Percentiles rank a stretch among this genome's conserved stretches.
These are phyloP conservation scores for Metarhizium sp. DNA, from an alignment of 2,329 filamentous ascomycete species.

Conservation along the genomic window DNA sequence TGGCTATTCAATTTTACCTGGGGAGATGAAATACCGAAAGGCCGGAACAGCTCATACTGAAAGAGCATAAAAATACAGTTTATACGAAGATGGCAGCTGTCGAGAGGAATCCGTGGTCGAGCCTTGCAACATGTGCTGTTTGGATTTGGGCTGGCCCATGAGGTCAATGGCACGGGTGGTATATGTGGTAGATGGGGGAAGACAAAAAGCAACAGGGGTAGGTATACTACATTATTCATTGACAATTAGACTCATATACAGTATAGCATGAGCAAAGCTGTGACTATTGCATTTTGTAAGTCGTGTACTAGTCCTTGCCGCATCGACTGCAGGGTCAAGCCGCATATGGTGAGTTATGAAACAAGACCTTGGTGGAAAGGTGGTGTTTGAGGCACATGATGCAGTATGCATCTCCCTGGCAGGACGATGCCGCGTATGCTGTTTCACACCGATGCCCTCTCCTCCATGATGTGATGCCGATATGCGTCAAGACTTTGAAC, in stretches of 20 bases:
- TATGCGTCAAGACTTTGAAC: too few relatives aligned
- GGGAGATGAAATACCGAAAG: background rate
- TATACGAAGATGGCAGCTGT: background rate
- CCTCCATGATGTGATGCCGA: too few relatives aligned
- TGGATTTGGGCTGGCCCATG: constrained; percentile 6
- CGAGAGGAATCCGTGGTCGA: background rate
- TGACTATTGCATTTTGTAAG: too few relatives aligned
- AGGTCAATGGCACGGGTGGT: constrained; percentile 1
- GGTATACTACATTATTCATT: background rate
- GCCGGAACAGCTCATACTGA: background rate
- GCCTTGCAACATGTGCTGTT: background rate
- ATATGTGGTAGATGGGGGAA: background rate
- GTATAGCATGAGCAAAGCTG: background rate
- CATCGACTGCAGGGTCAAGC: too few relatives aligned
- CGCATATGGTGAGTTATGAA: too few relatives aligned
- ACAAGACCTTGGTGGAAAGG: too few relatives aligned
- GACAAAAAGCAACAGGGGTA: background rate
- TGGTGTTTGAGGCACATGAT: too few relatives aligned
- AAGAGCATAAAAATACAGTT: too few relatives aligned
- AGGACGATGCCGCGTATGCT: too few relatives aligned
- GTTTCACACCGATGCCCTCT: too few relatives aligned
- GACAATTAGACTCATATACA: background rate
- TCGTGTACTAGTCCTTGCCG: too few relatives aligned
- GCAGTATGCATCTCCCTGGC: too few relatives aligned
- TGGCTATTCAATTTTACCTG: background rate